Evolutionary conservation across 2,329 filamentous ascomycete species (phyloP), one percentile per base, ranked within the genome.

Genomic region (Alternaria tenuissima): DNA sequence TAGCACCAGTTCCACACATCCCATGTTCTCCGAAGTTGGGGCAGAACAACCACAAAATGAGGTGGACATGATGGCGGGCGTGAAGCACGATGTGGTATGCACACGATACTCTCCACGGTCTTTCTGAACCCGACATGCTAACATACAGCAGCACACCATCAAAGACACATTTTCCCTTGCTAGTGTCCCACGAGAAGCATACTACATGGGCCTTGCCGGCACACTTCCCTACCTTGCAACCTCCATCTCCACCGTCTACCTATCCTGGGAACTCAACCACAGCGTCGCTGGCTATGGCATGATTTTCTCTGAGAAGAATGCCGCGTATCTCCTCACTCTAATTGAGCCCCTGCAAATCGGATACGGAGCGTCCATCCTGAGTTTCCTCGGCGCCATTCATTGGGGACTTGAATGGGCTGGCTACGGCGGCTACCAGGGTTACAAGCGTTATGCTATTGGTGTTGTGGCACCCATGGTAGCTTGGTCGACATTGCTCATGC

Each of bases 331-430:
- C 56, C 85, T 97, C 9, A 86, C 89, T 66, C 78, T 93, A 16
- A 83, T 97, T 30, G 93, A 97, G 81, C 93, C 93, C 12, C 81
- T 97, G 54, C 94, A 97, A 79, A 86, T 97, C 55, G 94, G 93
- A 60, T 97, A 96, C 71, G 94, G 94, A 56, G 94, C 94, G 48
- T 88, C 96, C 59, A 95, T 97, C 71, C 91, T 97, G 70, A 96
- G 93, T 28, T 97, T 97, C 84, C 87, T 97, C 1, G 94, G 94
- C 44, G 94, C 94, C 34, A 89, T 97, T 72, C 94, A 97, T 80
- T 97, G 94, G 91, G 94, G 94, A 57, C 84, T 97, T 18, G 93
- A 97, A 80, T 96, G 90, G 78, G 91, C 91, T 52, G 82, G 90
- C 81, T 89, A 84, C 77, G 81, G 89, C 79, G 79, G 87, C 73